Conservation (phyloP, 176 grass and related monocot species). For the Carex myosuroides region DNA sequence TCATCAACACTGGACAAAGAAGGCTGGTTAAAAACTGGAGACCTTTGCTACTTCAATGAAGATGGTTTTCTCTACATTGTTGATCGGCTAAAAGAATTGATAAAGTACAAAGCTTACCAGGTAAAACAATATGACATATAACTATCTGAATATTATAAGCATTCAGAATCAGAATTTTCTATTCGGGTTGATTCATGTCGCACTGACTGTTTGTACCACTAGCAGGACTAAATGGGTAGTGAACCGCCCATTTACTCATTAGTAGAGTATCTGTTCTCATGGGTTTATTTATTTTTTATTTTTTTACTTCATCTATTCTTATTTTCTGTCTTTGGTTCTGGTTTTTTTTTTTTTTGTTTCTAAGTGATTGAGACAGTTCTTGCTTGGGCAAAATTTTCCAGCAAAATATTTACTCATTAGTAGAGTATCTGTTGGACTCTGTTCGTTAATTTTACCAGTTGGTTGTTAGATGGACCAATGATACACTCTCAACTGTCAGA, state of each 20-base stretch:
- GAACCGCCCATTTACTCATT: too few species aligned
- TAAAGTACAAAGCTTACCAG: constrained; percentile 35
- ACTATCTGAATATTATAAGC: constrained; percentile 3
- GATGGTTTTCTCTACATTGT: constrained; percentile 39
- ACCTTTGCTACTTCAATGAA: constrained; percentile 31
- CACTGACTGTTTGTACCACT: not conserved
- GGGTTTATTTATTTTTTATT: not conserved
- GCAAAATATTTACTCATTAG: too few species aligned
- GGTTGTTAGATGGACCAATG: not conserved
- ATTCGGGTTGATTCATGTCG: not conserved
- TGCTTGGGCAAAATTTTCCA: not conserved
- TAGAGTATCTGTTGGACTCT: not conserved
- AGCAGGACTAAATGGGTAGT: not conserved
- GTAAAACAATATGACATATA: not conserved
- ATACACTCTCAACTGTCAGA: not conserved
- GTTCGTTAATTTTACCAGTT: not conserved
- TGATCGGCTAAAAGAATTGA: constrained; percentile 38
- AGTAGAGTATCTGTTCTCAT: too few species aligned
- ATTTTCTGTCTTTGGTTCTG: not conserved
- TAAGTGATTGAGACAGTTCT: not conserved
- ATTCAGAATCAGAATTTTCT: not conserved
- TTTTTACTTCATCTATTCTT: not conserved
- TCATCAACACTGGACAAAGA: constrained; percentile 6
- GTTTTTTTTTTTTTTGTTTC: not conserved
- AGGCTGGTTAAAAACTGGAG: constrained; percentile 37